Evolutionary conservation across 306 rosid genomes (phyloP).

Genomic region (Quercus cerris): DNA sequence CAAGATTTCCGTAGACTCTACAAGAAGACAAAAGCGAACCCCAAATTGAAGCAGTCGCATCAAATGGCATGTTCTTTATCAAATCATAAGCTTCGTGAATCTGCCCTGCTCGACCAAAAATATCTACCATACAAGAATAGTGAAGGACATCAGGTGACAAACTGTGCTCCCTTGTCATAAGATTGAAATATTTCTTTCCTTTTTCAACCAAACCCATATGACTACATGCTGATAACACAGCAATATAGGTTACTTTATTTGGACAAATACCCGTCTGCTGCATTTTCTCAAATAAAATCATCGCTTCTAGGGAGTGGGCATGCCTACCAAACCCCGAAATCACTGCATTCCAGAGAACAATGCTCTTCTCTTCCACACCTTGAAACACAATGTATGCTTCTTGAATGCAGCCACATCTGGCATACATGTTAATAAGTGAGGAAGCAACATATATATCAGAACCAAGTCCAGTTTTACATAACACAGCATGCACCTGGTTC

Average conservation of each 20-base stretch:
- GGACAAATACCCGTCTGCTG: conserved; percentile 65
- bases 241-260: conserved; percentile 64
- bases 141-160: conserved; percentile 66
- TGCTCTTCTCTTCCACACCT: conserved; percentile 43
- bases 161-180: conserved; percentile 54
- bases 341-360: conserved; percentile 76
- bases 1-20: conserved; percentile 52
- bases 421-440: conserved; percentile 81
- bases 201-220: conserved; percentile 74
- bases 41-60: conserved; percentile 76
- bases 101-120: conserved; percentile 70
- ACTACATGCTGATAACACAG: conserved; percentile 69
- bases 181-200: conserved; percentile 62
- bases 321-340: conserved; percentile 81
- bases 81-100: conserved; percentile 51
- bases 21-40: conserved; percentile 89
- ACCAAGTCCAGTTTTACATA: conserved; percentile 57
- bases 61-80: conserved; percentile 61
- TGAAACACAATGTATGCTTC: conserved; percentile 65
- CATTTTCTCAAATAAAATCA: conserved; percentile 87
- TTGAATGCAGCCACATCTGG: conserved; percentile 76
- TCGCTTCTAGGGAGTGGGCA: conserved; percentile 56
- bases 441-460: conserved; percentile 52
- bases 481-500: conserved; percentile 64
- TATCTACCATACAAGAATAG: conserved; percentile 78